A percentile compares a stretch with the other conserved stretches of the same genome.
These are phyloP conservation scores for Vigna angularis DNA, from an alignment of 306 rosid genomes.

Conservation along the genomic window DNA sequence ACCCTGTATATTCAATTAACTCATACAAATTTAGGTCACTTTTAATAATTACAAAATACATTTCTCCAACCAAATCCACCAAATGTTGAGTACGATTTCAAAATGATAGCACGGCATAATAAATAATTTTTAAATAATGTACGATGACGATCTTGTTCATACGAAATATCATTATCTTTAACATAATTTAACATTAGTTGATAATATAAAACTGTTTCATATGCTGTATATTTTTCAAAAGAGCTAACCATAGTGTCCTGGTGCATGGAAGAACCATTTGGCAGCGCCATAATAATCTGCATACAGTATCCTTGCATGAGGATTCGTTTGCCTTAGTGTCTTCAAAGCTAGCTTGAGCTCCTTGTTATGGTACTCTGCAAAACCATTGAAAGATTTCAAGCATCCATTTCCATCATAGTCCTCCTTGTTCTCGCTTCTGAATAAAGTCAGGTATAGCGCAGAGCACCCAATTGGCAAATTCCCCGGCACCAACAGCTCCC, in stretches of 20 bases:
- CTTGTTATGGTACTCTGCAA: constrained; percentile 58
- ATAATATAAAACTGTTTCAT: no score
- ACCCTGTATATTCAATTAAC: constrained; percentile 40
- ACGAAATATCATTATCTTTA: background rate
- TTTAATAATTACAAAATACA: background rate
- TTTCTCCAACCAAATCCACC: background rate
- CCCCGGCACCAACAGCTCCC: constrained; percentile 69
- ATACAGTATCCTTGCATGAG: constrained; percentile 63
- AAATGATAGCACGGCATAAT: background rate
- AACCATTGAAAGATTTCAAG: constrained; percentile 62
- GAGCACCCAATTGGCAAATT: constrained; percentile 76
- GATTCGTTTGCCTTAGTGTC: constrained; percentile 49
- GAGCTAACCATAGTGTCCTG: constrained; percentile 56
- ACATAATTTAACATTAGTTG: no score
- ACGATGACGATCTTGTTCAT: no score
- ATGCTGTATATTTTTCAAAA: no score
- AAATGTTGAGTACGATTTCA: background rate
- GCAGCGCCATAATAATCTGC: constrained; percentile 71
- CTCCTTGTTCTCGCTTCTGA: constrained; percentile 44
- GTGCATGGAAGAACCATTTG: constrained; percentile 55
- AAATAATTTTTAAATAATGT: background rate
- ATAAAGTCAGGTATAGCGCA: constrained; percentile 58
- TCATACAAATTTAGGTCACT: no score
- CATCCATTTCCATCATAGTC: constrained; percentile 67
- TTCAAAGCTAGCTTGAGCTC: constrained; percentile 55